Evolutionary conservation across 305 asterid genomes (phyloP).

Genomic region (Fraxinus sp.): DNA sequence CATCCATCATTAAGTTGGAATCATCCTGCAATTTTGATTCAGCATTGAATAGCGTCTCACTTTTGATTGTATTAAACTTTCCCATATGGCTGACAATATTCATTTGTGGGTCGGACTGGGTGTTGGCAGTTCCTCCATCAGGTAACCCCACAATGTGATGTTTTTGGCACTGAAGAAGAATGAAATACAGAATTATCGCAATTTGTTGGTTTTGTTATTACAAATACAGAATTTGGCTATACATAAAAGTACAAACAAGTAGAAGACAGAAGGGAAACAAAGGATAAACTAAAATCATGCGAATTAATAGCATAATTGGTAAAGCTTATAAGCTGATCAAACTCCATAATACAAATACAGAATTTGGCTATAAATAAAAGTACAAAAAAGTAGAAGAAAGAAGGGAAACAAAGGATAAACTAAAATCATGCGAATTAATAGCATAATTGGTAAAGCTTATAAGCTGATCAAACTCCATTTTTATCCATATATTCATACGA

Average conservation of each 20-base stretch:
- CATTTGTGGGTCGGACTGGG: conserved; percentile 33
- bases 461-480: neutral
- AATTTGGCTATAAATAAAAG: neutral
- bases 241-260: neutral
- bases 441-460: neutral
- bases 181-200: conserved; percentile 2
- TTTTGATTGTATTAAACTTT: conserved; percentile 39
- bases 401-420: neutral
- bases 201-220: neutral
- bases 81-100: conserved; percentile 28
- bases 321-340: neutral
- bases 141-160: conserved; percentile 37
- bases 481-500: neutral
- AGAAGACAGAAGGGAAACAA: conserved; percentile 7
- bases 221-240: neutral
- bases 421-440: no score
- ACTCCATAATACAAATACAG: neutral
- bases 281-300: neutral
- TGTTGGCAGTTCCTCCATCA: conserved; percentile 40
- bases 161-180: conserved; percentile 45
- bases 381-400: conserved; percentile 1
- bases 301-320: no score
- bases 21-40: conserved; percentile 37
- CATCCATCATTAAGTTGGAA: conserved; percentile 39
- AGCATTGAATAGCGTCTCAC: conserved; percentile 35